Percentiles rank a stretch among this genome's conserved stretches.
These are phyloP conservation scores for Fistulinella cinereoalba DNA, from an alignment of 1,284 basidiomycete species.

Conservation along the genomic window DNA sequence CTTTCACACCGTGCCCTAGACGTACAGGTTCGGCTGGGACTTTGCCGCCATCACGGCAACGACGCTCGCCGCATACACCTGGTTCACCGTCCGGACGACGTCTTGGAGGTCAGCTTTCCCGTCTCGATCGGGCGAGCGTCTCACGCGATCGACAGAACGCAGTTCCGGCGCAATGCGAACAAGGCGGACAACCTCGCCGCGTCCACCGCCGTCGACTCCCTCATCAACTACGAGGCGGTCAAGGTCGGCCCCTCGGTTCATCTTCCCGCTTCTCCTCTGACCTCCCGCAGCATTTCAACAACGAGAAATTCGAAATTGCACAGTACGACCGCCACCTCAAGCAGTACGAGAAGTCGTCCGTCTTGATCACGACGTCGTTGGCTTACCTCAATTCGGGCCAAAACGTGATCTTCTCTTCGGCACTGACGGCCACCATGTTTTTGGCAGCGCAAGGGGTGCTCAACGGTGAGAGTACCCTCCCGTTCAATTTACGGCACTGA, in stretches of 20 bases:
- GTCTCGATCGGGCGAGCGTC: background rate
- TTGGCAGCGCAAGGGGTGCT: constrained; percentile 93
- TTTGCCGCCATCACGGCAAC: constrained; percentile 89
- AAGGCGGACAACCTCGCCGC: constrained; percentile 96
- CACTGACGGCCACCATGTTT: constrained; percentile 94
- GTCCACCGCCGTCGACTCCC: constrained; percentile 88
- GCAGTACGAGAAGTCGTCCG: constrained; percentile 86
- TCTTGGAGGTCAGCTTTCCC: constrained; percentile 74
- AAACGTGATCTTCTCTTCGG: constrained; percentile 92
- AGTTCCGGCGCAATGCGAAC: constrained; percentile 94
- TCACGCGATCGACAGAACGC: constrained; percentile 57
- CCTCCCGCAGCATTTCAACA: constrained; percentile 85
- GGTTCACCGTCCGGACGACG: constrained; percentile 96
- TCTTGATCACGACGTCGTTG: constrained; percentile 94
- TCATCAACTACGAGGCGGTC: constrained; percentile 98
- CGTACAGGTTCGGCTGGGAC: constrained; percentile 96
- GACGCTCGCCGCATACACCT: constrained; percentile 90
- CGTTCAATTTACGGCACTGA: background rate
- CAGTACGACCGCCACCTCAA: constrained; percentile 91
- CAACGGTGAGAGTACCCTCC: constrained; percentile 57
- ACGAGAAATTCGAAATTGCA: constrained; percentile 86
- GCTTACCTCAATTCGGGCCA: constrained; percentile 95
- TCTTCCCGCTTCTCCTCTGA: background rate
- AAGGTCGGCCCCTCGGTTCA: constrained; percentile 56
- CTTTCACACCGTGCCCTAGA: constrained; percentile 44